Conservation (phyloP, 768 basidiomycete species). For the Tulasnella sp. region DNA sequence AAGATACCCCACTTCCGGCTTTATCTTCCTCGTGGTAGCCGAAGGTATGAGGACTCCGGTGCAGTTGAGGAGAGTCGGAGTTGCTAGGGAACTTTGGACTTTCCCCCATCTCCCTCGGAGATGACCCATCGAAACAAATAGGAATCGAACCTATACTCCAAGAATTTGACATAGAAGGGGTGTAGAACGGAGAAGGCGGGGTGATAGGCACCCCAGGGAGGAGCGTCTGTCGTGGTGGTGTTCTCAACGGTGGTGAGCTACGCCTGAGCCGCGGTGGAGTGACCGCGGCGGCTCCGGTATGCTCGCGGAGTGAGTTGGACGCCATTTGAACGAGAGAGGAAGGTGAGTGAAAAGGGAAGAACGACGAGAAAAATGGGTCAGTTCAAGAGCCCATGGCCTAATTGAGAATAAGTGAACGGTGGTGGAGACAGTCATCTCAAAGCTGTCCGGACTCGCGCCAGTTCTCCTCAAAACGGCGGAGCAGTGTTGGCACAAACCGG, state of each 20-base stretch:
- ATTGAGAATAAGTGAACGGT: no score
- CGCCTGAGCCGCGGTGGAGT: not conserved
- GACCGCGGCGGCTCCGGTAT: not conserved
- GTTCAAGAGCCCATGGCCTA: no score
- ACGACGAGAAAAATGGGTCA: not conserved
- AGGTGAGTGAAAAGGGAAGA: not conserved
- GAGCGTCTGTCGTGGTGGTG: not conserved
- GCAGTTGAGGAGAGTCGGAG: not conserved
- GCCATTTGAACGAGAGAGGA: not conserved
- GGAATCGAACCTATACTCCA: slow-evolving; percentile 13
- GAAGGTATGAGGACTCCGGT: not conserved
- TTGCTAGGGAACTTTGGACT: not conserved
- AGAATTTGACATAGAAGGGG: not conserved
- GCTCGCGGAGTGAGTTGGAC: not conserved
- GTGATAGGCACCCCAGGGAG: not conserved
- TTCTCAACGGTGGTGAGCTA: not conserved
- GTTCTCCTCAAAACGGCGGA: no score
- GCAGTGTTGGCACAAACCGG: no score
- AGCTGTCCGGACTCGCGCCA: no score
- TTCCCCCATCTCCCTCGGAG: not conserved
- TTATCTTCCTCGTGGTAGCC: not conserved
- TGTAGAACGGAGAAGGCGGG: not conserved
- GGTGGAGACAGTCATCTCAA: no score
- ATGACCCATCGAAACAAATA: slow-evolving; percentile 4
- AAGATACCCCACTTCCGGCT: not conserved